phyloP scores from a whole-genome alignment of 345 rosid species.

The Acer campestre region DNA sequence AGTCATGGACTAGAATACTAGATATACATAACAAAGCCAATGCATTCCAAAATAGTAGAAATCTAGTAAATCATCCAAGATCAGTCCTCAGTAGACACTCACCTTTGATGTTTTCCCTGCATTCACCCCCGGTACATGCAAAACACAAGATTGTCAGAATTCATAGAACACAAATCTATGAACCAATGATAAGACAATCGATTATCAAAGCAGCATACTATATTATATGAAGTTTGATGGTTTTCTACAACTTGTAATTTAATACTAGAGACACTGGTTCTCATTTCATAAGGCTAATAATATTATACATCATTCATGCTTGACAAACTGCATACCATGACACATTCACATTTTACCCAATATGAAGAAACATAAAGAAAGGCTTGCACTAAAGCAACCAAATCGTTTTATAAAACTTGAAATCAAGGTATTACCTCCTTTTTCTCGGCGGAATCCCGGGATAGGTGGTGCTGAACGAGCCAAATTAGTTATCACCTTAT shows the following conservation, averaged over 20 bases:
- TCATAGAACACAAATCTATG: conserved; percentile 16
- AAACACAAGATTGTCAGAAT: conserved; percentile 29
- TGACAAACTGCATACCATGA: background rate
- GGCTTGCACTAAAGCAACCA: background rate
- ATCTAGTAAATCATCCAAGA: background rate
- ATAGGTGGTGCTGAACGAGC: conserved; percentile 62
- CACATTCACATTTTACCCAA: too few species aligned
- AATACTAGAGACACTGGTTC: too few species aligned
- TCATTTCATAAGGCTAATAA: too few species aligned
- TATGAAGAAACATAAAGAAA: too few species aligned
- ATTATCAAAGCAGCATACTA: background rate
- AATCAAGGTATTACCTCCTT: conserved; percentile 53
- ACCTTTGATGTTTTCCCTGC: conserved; percentile 72
- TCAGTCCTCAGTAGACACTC: conserved; percentile 14
- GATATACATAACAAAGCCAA: background rate
- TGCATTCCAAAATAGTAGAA: background rate
- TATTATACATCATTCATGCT: too few species aligned
- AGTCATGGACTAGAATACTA: too few species aligned
- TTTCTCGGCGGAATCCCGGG: conserved; percentile 65
- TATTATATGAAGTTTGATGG: background rate
- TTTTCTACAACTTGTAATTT: background rate
- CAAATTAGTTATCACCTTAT: conserved; percentile 49
- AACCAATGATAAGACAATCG: background rate
- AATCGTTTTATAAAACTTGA: background rate
- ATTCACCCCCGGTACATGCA: conserved; percentile 31